phyloP scores from a whole-genome alignment of 2,329 filamentous ascomycete genomes.

The Neonectria coccinea region DNA sequence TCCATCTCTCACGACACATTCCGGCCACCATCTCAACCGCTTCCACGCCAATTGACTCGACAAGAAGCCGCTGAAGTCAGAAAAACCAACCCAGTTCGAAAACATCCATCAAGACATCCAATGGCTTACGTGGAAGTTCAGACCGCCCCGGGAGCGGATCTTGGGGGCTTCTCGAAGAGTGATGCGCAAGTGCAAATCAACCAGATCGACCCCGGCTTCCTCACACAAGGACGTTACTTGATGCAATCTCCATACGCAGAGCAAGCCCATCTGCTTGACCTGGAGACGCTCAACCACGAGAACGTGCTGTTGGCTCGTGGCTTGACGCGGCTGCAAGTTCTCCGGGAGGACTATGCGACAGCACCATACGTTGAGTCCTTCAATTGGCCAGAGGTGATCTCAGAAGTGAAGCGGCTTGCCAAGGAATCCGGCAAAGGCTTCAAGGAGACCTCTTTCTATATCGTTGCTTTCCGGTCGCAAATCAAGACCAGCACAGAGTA shows the following conservation, averaged over 20 bases:
- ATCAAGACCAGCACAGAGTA: conserved; percentile 76
- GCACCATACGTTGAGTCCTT: conserved; percentile 79
- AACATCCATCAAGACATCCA: conserved; percentile 17
- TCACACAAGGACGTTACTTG: conserved; percentile 54
- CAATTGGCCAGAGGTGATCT: conserved; percentile 78
- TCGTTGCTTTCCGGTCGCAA: conserved; percentile 84
- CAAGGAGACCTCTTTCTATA: conserved; percentile 77
- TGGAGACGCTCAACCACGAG: conserved; percentile 73
- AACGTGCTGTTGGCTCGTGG: conserved; percentile 79
- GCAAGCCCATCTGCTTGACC: conserved; percentile 76
- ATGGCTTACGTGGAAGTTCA: conserved; percentile 48
- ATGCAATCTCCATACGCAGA: conserved; percentile 82
- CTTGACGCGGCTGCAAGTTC: conserved; percentile 71
- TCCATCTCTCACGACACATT: not conserved
- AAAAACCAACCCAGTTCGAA: not conserved
- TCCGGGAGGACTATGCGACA: conserved; percentile 79
- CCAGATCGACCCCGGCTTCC: conserved; percentile 34
- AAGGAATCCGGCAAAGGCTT: conserved; percentile 61
- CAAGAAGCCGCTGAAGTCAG: conserved; percentile 1
- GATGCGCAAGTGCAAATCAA: conserved; percentile 43
- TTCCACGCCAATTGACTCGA: conserved; percentile 6
- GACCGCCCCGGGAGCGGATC: conserved; percentile 39
- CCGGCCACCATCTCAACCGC: conserved; percentile 9
- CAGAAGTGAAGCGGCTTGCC: conserved; percentile 66
- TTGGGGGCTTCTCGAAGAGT: conserved; percentile 42